Conservation (phyloP, 768 basidiomycete genomes). For the Albatrellus ellisii region DNA sequence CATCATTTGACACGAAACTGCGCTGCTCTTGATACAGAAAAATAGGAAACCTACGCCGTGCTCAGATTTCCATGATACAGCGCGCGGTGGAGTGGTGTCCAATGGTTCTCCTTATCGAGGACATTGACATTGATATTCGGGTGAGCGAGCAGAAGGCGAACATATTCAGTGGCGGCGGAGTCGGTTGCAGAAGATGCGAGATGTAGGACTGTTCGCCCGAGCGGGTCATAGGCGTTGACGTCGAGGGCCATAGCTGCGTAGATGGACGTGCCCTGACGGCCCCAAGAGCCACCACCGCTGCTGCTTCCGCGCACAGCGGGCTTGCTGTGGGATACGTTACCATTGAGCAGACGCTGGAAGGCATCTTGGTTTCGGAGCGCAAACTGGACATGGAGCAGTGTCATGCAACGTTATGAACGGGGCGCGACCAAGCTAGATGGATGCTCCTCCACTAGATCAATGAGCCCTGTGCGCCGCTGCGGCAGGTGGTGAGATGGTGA, state of each 20-base stretch:
- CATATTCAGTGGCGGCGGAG: constrained; percentile 55
- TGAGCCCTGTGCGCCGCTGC: too few relatives aligned
- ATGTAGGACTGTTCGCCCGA: constrained; percentile 72
- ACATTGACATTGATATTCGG: constrained; percentile 70
- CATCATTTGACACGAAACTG: too few relatives aligned
- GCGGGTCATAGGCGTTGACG: constrained; percentile 57
- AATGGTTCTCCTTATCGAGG: constrained; percentile 70
- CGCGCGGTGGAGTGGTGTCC: constrained; percentile 85
- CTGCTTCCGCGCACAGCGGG: constrained; percentile 32
- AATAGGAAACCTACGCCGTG: constrained; percentile 37
- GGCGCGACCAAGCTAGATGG: too few relatives aligned
- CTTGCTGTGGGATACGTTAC: constrained; percentile 20
- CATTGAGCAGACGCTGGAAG: constrained; percentile 63
- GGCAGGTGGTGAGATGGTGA: too few relatives aligned
- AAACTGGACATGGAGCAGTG: constrained; percentile 68
- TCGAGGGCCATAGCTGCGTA: constrained; percentile 25
- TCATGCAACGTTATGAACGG: too few relatives aligned
- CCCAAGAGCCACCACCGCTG: constrained; percentile 49
- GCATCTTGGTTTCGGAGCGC: constrained; percentile 56
- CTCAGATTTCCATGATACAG: constrained; percentile 69
- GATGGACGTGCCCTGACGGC: constrained; percentile 28
- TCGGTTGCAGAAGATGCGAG: constrained; percentile 59
- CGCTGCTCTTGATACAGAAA: too few relatives aligned
- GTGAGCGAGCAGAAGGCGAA: constrained; percentile 63
- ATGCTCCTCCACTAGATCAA: too few relatives aligned